phyloP scores from a whole-genome alignment of 2,329 filamentous ascomycete species.

The Dryadomyces sulphureus region DNA sequence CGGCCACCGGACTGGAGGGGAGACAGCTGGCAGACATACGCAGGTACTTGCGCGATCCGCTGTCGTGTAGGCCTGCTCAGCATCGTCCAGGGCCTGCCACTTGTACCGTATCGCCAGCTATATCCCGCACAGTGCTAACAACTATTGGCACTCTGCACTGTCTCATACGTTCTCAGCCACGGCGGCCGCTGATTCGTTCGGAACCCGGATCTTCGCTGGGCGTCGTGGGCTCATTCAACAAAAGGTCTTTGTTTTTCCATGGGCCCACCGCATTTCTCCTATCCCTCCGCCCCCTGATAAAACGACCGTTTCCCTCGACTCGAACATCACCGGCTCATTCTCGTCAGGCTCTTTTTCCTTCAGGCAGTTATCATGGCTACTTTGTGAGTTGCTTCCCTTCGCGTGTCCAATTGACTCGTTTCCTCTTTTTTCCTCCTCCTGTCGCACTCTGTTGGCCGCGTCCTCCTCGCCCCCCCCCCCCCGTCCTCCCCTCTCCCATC shows the following conservation, averaged over 20 bases:
- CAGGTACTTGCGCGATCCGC: too few relatives aligned
- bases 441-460: background rate
- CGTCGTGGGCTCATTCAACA: constrained; percentile 12
- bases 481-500: background rate
- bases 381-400: background rate
- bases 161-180: too few relatives aligned
- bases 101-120: too few relatives aligned
- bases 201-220: constrained; percentile 8
- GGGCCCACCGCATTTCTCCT: constrained; percentile 1
- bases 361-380: background rate
- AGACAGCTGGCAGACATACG: too few relatives aligned
- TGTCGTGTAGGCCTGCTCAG: too few relatives aligned
- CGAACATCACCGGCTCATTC: background rate
- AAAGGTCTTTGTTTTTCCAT: constrained; percentile 2
- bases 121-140: too few relatives aligned
- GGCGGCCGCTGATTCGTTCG: constrained; percentile 8
- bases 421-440: constrained; percentile 6
- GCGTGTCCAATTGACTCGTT: too few relatives aligned
- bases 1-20: too few relatives aligned
- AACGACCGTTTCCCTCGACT: background rate
- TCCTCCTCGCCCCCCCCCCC: background rate
- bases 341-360: too few relatives aligned
- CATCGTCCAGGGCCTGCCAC: too few relatives aligned
- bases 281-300: background rate
- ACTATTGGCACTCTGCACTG: too few relatives aligned